phyloP scores from a whole-genome alignment of 1,139 yeast genomes.

The Scheffersomyces parashehatae region DNA sequence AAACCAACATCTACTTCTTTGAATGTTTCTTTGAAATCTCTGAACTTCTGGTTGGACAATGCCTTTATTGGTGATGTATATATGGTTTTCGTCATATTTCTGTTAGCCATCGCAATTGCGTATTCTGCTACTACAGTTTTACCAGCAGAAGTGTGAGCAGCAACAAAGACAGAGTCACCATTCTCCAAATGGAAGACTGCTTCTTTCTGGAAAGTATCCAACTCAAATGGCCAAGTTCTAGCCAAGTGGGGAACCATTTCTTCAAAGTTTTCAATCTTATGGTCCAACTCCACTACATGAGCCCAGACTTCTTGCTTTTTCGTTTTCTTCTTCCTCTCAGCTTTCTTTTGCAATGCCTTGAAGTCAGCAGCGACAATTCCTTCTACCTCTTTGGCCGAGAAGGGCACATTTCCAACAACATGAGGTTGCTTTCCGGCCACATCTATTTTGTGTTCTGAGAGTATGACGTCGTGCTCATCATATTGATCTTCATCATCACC shows the following conservation, averaged over 20 bases:
- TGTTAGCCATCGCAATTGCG: slow-evolving; percentile 88
- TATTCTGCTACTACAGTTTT: slow-evolving; percentile 92
- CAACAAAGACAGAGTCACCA: slow-evolving; percentile 96
- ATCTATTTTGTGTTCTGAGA: slow-evolving; percentile 3
- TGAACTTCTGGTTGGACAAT: slow-evolving; percentile 86
- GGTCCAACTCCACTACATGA: slow-evolving; percentile 86
- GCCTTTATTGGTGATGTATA: slow-evolving; percentile 95
- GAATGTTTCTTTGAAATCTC: slow-evolving; percentile 85
- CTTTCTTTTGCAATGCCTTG: slow-evolving; percentile 22
- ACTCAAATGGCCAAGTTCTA: slow-evolving; percentile 86
- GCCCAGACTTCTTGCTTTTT: slow-evolving; percentile 77
- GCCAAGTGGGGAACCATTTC: slow-evolving; percentile 94
- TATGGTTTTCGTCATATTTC: slow-evolving; percentile 89
- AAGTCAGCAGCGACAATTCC: slow-evolving; percentile 72
- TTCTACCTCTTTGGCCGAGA: slow-evolving; percentile 57
- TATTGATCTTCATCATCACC: slow-evolving; percentile 12
- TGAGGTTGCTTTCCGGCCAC: not conserved
- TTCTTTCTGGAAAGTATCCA: slow-evolving; percentile 95
- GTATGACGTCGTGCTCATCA: slow-evolving; percentile 5
- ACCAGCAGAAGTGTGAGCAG: slow-evolving; percentile 97
- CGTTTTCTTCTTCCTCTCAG: slow-evolving; percentile 29
- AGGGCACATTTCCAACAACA: slow-evolving; percentile 17
- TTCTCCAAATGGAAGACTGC: slow-evolving; percentile 95
- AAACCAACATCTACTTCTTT: slow-evolving; percentile 85
- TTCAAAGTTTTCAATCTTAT: slow-evolving; percentile 75